Evolutionary conservation across 139 green algal species (phyloP).

Genomic region (Nannochloris sp.): DNA sequence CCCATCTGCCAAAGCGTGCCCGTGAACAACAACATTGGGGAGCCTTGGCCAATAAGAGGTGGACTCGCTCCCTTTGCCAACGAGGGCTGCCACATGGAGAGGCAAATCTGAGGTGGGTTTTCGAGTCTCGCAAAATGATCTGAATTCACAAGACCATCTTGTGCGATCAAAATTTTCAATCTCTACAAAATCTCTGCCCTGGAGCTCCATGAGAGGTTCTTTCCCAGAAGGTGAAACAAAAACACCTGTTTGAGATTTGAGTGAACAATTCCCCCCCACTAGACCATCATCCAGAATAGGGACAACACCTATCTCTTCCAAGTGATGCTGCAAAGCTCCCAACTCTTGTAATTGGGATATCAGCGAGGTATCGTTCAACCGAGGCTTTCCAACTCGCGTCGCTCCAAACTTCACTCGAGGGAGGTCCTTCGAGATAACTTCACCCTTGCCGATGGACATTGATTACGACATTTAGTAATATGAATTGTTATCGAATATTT

Average conservation of each 20-base stretch:
- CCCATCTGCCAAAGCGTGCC: slow-evolving; percentile 16
- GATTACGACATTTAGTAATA: no score
- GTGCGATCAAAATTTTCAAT: slow-evolving; percentile 9
- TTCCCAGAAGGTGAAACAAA: neutral
- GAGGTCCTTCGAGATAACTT: neutral
- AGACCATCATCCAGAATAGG: slow-evolving; percentile 24
- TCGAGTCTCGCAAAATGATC: neutral
- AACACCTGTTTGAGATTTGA: slow-evolving; percentile 1
- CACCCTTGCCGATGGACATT: neutral
- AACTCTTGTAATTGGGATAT: slow-evolving; percentile 1
- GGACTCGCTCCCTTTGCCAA: no score
- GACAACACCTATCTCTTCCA: slow-evolving; percentile 10
- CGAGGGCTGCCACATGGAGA: slow-evolving; percentile 16
- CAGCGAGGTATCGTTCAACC: neutral
- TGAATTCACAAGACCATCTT: slow-evolving; percentile 3
- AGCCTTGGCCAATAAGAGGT: no score
- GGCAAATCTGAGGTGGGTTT: slow-evolving; percentile 14
- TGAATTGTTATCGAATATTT: no score
- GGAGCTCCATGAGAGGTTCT: neutral
- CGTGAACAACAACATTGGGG: slow-evolving; percentile 18
- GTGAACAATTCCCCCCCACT: slow-evolving; percentile 21
- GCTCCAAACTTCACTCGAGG: slow-evolving; percentile 1
- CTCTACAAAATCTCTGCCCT: slow-evolving; percentile 10
- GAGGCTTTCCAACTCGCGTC: neutral
- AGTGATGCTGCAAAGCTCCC: neutral